Percentiles rank a stretch among this genome's conserved stretches.
phyloP scores from a whole-genome alignment of 2,329 filamentous ascomycete species.

The Calonectria pseudoturangicola region DNA sequence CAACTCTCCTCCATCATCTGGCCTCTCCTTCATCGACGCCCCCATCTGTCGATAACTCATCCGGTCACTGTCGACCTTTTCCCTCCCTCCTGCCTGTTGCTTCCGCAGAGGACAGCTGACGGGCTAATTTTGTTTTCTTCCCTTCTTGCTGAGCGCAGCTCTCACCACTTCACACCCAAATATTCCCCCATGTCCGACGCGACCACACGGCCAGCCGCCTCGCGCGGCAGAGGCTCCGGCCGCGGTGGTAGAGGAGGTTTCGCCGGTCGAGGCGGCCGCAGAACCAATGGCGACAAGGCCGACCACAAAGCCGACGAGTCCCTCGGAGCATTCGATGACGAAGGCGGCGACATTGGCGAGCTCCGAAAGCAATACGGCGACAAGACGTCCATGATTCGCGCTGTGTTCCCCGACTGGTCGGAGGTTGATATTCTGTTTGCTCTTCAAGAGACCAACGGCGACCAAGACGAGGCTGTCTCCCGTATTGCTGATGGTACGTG shows the following conservation, averaged over 20 bases:
- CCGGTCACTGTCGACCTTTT: slow-evolving; percentile 56
- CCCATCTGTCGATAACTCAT: slow-evolving; percentile 56
- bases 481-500: slow-evolving; percentile 85
- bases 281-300: slow-evolving; percentile 83
- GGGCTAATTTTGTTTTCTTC: slow-evolving; percentile 56
- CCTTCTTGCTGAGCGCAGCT: slow-evolving; percentile 57
- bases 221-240: slow-evolving; percentile 92
- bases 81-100: slow-evolving; percentile 57
- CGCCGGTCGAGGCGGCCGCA: slow-evolving; percentile 82
- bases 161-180: slow-evolving; percentile 59
- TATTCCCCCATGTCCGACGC: slow-evolving; percentile 89
- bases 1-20: slow-evolving; percentile 54
- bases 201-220: slow-evolving; percentile 86
- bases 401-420: slow-evolving; percentile 96
- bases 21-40: slow-evolving; percentile 55
- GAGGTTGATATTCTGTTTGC: slow-evolving; percentile 96
- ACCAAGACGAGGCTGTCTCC: slow-evolving; percentile 83
- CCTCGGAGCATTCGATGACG: slow-evolving; percentile 80
- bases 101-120: slow-evolving; percentile 63
- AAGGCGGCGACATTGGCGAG: slow-evolving; percentile 88
- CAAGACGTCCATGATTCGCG: slow-evolving; percentile 88
- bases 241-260: slow-evolving; percentile 89
- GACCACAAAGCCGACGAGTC: slow-evolving; percentile 75
- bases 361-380: slow-evolving; percentile 91
- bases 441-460: slow-evolving; percentile 89